These are phyloP conservation scores for Wakefieldia striispora DNA, from an alignment of 768 basidiomycete genomes.

Conservation along the genomic window DNA sequence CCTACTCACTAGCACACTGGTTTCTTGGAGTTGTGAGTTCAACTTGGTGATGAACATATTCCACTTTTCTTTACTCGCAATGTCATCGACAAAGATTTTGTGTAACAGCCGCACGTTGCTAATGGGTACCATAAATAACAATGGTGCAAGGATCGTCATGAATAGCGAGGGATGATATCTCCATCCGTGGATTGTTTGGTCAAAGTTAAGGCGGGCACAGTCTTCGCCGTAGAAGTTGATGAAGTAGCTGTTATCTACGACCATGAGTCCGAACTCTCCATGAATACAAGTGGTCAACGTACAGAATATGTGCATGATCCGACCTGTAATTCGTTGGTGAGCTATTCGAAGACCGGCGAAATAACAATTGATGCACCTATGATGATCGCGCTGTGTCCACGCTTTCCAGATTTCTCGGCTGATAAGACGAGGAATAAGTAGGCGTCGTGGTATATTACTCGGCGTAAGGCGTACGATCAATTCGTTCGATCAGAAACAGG, in stretches of 20 bases:
- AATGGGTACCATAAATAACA: constrained; percentile 52
- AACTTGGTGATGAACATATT: constrained; percentile 42
- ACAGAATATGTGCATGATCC: constrained; percentile 32
- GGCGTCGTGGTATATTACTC: neutral
- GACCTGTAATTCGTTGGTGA: constrained; percentile 19
- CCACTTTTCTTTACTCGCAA: constrained; percentile 44
- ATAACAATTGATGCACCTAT: constrained; percentile 15
- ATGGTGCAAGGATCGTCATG: constrained; percentile 39
- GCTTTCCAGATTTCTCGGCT: constrained; percentile 14
- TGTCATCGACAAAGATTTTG: constrained; percentile 48
- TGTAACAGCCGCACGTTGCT: constrained; percentile 45
- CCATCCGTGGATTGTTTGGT: constrained; percentile 32
- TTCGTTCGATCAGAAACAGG: constrained; percentile 24
- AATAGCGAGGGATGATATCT: constrained; percentile 31
- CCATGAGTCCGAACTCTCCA: neutral
- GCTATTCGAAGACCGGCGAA: neutral
- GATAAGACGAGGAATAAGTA: neutral
- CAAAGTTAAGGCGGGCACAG: constrained; percentile 39
- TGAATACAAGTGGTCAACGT: neutral
- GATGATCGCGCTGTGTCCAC: constrained; percentile 20
- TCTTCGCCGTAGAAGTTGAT: constrained; percentile 44
- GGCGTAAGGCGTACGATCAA: constrained; percentile 19
- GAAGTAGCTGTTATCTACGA: constrained; percentile 35
- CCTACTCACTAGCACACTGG: constrained; percentile 49
- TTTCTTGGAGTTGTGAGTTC: constrained; percentile 49